Conservation (phyloP, 1,139 yeast species). For the Kodamaea alishanica region DNA sequence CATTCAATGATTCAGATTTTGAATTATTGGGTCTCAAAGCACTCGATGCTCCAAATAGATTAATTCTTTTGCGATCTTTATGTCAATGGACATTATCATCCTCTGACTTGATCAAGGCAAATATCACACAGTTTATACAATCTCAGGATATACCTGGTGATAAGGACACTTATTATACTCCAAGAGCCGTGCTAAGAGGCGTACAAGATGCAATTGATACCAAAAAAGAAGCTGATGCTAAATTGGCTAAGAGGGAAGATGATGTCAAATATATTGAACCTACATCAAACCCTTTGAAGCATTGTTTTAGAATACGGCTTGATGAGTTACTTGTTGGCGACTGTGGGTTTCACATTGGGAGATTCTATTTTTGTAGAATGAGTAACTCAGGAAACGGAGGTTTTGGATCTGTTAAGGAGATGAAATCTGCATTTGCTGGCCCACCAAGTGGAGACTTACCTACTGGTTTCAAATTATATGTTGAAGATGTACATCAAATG, state of each 20-base stretch:
- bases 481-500: constrained; percentile 45
- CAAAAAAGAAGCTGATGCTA: constrained; percentile 31
- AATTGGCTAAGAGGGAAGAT: constrained; percentile 29
- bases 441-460: constrained; percentile 15
- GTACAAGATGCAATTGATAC: constrained; percentile 30
- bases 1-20: constrained; percentile 36
- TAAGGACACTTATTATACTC: constrained; percentile 42
- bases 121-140: constrained; percentile 28
- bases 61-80: constrained; percentile 44
- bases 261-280: constrained; percentile 41
- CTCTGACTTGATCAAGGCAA: constrained; percentile 41
- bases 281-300: constrained; percentile 37
- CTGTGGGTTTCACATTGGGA: constrained; percentile 42
- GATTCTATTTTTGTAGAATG: constrained; percentile 45
- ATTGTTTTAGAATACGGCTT: constrained; percentile 35
- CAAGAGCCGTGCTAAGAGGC: constrained; percentile 40
- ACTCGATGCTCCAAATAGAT: constrained; percentile 40
- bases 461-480: constrained; percentile 45
- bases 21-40: constrained; percentile 38
- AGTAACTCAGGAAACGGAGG: constrained; percentile 41
- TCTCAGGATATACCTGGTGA: constrained; percentile 44
- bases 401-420: constrained; percentile 31
- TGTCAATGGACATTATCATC: constrained; percentile 48
- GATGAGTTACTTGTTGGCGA: constrained; percentile 47
- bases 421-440: constrained; percentile 25